phyloP scores from a whole-genome alignment of 495 filamentous ascomycete species.

The Xylaria grammica region DNA sequence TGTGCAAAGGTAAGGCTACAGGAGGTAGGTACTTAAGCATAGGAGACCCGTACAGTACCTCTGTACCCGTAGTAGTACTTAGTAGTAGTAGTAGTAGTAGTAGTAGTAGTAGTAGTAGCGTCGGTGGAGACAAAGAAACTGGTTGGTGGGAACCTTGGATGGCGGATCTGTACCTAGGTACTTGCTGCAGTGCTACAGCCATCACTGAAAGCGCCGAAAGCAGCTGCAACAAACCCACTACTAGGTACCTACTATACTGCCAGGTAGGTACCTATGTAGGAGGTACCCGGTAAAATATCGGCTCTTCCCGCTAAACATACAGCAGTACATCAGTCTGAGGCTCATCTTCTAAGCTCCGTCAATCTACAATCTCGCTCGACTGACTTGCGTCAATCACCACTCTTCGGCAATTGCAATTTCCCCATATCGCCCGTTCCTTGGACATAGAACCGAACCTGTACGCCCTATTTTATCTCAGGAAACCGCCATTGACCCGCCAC shows the following conservation, averaged over 20 bases:
- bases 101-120: not conserved
- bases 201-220: no score
- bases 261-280: not conserved
- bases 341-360: not conserved
- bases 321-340: no score
- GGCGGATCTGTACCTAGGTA: not conserved
- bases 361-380: not conserved
- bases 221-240: no score
- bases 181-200: slow-evolving; percentile 11
- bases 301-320: no score
- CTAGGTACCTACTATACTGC: no score
- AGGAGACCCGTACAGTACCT: no score
- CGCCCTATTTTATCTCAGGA: not conserved
- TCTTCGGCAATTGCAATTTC: not conserved
- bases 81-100: no score
- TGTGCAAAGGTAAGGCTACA: not conserved
- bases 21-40: no score
- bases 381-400: slow-evolving; percentile 9
- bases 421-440: not conserved
- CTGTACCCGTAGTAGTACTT: no score
- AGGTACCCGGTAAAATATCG: slow-evolving; percentile 11
- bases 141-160: not conserved
- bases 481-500: not conserved
- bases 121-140: no score
- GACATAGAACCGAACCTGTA: not conserved